A percentile compares a stretch with the other conserved stretches of the same genome.
Evolutionary conservation across 371 early-diverging fungal genomes (phyloP).

Genomic region (Ordospora colligata): DNA sequence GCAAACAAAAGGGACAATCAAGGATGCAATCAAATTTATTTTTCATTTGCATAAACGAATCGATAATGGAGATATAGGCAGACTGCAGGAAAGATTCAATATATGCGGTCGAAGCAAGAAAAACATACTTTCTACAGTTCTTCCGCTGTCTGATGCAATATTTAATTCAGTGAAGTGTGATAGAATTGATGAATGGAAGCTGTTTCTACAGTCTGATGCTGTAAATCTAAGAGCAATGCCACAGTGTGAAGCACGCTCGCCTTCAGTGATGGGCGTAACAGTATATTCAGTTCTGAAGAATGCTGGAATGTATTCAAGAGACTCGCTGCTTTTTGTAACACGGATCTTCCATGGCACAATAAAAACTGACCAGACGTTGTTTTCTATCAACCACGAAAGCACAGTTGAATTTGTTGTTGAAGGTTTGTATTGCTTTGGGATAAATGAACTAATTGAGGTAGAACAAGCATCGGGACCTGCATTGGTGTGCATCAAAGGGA

Average conservation of each 20-base stretch:
- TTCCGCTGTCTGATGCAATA: slow-evolving; percentile 36
- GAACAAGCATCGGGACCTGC: slow-evolving; percentile 11
- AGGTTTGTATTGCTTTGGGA: slow-evolving; percentile 38
- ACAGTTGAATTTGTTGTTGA: slow-evolving; percentile 15
- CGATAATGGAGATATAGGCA: slow-evolving; percentile 32
- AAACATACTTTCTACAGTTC: slow-evolving; percentile 28
- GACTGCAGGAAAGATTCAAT: slow-evolving; percentile 26
- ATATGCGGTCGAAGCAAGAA: slow-evolving; percentile 30
- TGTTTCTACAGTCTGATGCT: neutral
- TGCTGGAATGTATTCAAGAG: neutral
- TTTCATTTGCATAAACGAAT: slow-evolving; percentile 27
- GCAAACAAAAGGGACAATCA: slow-evolving; percentile 30
- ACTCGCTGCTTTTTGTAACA: slow-evolving; percentile 43
- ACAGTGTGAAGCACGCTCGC: neutral
- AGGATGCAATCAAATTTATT: slow-evolving; percentile 29
- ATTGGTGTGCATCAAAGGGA: slow-evolving; percentile 36
- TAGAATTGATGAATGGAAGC: neutral
- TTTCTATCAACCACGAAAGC: neutral
- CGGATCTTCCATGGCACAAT: slow-evolving; percentile 33
- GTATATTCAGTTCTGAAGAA: slow-evolving; percentile 30
- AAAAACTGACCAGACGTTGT: slow-evolving; percentile 17
- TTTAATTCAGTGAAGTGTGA: slow-evolving; percentile 31
- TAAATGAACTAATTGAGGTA: slow-evolving; percentile 24
- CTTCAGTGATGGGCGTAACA: slow-evolving; percentile 29
- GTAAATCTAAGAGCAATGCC: neutral